These are phyloP conservation scores for Suillus spraguei DNA, from an alignment of 768 basidiomycete genomes.

Conservation along the genomic window DNA sequence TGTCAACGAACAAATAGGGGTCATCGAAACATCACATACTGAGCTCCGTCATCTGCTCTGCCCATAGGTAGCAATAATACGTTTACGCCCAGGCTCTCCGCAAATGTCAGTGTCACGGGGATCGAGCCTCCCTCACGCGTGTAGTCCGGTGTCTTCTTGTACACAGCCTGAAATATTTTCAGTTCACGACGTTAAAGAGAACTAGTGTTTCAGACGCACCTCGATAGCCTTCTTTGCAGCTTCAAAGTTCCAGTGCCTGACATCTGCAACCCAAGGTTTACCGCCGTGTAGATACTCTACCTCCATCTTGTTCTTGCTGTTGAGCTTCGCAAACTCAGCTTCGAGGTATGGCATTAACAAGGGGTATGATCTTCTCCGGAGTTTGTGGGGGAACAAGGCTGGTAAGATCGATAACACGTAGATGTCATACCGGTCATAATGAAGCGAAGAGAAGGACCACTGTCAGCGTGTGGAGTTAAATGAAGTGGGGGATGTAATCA, in stretches of 20 bases:
- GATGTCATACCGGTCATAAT: neutral
- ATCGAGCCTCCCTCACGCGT: slow-evolving; percentile 95
- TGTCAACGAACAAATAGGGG: neutral
- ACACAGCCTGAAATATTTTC: slow-evolving; percentile 42
- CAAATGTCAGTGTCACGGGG: slow-evolving; percentile 92
- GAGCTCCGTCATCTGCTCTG: slow-evolving; percentile 91
- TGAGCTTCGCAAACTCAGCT: slow-evolving; percentile 82
- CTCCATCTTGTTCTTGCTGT: slow-evolving; percentile 78
- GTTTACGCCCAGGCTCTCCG: slow-evolving; percentile 84
- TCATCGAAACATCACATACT: slow-evolving; percentile 50
- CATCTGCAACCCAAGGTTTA: slow-evolving; percentile 86
- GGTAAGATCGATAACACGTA: neutral
- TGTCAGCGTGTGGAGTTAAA: slow-evolving; percentile 3
- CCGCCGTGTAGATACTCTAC: slow-evolving; percentile 80
- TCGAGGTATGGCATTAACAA: slow-evolving; percentile 73
- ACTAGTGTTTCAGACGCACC: slow-evolving; percentile 36
- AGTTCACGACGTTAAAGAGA: neutral
- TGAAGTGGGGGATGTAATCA: slow-evolving; percentile 33
- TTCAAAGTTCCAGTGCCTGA: slow-evolving; percentile 91
- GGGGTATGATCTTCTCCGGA: slow-evolving; percentile 68
- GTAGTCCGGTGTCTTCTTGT: slow-evolving; percentile 75
- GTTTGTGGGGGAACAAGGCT: slow-evolving; percentile 88
- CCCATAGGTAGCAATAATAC: slow-evolving; percentile 92
- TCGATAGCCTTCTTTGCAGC: slow-evolving; percentile 88
- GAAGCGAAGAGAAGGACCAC: neutral